Percentiles rank a stretch among this genome's conserved stretches.
Evolutionary conservation across 2,329 filamentous ascomycete species (phyloP).

Genomic region (Hypomyces perniciosus): DNA sequence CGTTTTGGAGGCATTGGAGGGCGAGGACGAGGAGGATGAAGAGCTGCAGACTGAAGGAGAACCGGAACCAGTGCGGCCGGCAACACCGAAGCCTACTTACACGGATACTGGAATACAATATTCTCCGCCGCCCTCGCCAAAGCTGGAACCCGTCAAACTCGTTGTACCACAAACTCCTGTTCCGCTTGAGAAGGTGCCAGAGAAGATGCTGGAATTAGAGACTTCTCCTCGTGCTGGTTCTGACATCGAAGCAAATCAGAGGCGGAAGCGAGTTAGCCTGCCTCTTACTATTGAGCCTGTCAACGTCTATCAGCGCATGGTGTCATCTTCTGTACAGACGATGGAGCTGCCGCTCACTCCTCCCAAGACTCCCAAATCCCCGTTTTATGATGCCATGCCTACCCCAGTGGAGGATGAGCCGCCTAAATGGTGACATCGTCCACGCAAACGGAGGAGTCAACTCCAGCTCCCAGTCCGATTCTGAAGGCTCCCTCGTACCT

Average conservation of each 20-base stretch:
- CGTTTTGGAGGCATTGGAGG: slow-evolving; percentile 51
- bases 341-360: slow-evolving; percentile 46
- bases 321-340: slow-evolving; percentile 39
- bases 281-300: slow-evolving; percentile 45
- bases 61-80: slow-evolving; percentile 23
- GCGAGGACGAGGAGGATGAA: slow-evolving; percentile 43
- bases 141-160: slow-evolving; percentile 34
- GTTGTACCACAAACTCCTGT: slow-evolving; percentile 37
- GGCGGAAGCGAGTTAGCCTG: slow-evolving; percentile 58
- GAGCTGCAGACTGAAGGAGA: slow-evolving; percentile 6
- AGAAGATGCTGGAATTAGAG: slow-evolving; percentile 38
- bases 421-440: slow-evolving; percentile 45
- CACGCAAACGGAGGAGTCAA: slow-evolving; percentile 51
- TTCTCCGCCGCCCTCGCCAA: slow-evolving; percentile 74
- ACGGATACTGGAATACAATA: slow-evolving; percentile 74
- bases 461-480: slow-evolving; percentile 16
- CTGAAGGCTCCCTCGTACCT: slow-evolving; percentile 15
- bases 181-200: slow-evolving; percentile 21
- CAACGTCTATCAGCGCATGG: slow-evolving; percentile 44
- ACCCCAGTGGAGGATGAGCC: slow-evolving; percentile 29
- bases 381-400: slow-evolving; percentile 34
- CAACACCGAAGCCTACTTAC: slow-evolving; percentile 46
- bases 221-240: slow-evolving; percentile 39
- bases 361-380: slow-evolving; percentile 57
- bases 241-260: slow-evolving; percentile 68